Conservation (phyloP, 2,329 filamentous ascomycete genomes). For the Neurospora crassa region DNA sequence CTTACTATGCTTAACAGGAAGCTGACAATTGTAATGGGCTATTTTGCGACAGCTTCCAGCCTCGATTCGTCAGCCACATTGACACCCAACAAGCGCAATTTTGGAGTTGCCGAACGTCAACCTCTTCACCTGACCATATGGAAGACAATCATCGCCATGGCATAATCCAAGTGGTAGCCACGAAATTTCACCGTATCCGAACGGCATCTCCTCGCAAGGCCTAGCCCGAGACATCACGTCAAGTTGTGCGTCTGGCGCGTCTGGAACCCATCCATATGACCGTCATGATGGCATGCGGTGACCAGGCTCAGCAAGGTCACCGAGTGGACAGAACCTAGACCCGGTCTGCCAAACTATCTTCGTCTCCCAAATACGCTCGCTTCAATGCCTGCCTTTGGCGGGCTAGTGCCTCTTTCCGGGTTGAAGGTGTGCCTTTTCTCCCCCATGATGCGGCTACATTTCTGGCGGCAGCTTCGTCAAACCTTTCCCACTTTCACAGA, state of each 20-base stretch:
- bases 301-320: neutral
- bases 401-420: neutral
- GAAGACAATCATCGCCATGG: neutral
- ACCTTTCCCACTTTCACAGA: neutral
- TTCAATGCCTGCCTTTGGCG: neutral
- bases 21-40: neutral
- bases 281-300: neutral
- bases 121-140: slow-evolving; percentile 7
- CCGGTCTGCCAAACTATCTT: neutral
- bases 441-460: neutral
- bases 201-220: neutral
- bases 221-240: neutral
- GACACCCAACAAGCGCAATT: slow-evolving; percentile 23
- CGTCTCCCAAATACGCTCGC: neutral
- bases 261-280: neutral
- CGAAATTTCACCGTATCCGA: neutral
- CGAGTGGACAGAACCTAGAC: neutral
- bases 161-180: slow-evolving; percentile 4
- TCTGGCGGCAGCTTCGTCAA: neutral
- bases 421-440: neutral
- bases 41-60: neutral
- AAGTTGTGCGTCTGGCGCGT: neutral
- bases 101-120: slow-evolving; percentile 23
- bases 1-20: neutral
- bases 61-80: neutral